Base-by-base conservation (phyloP, 352 stramenopile species). In the Phytophthora quininea region DNA sequence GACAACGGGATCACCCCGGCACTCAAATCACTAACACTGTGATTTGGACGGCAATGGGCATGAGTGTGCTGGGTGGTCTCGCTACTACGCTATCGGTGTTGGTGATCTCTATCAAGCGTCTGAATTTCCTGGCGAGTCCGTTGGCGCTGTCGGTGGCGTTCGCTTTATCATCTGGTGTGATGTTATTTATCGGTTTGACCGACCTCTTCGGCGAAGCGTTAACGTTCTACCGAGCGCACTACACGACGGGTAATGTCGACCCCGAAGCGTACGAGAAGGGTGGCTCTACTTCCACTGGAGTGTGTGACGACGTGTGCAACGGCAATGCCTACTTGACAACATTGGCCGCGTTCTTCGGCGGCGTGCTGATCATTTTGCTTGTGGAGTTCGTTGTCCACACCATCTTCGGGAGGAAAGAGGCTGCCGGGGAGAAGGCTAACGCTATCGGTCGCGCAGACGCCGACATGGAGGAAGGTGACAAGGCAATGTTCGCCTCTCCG, bases 21-120 rank as follows among this genome's bases (percentile, higher is more conserved):
- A 73, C 66, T 3, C 30, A 78, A 31, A 80, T 91, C 55, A 88
- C 76, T 12, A 71, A 57, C 32, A 68, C 75, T 10, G 79, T 89
- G 10, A 73, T 91, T 15, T 58, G 50, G 14, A 86, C 80, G 2
- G 82, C 82, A 30, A 90, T 91, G 77, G 67, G 76, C 52, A 89
- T 91, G 82, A 89, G 80, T 77, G 79, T 91, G 33, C 46, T 88
- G n/a, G 80, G 74, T 53, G 80, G 82, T 50, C 14, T 91, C n/a
- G 80, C 82, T 35, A 91, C 80, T 54, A 86, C 74, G 10, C 57
- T 85, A 51, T 89, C 80, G 1, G 75, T 88, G 19, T 45, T 89
- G 11, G 80, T 89, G 7, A 82, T 91, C 48, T 89, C 80, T 8
- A 71, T 88, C 30, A 52, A 76, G 45, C 63, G 76, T 10, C 62